Evolutionary conservation across 2,329 filamentous ascomycete genomes (phyloP), one percentile per base, ranked within the genome.

Genomic region (Teratosphaeria nubilosa): DNA sequence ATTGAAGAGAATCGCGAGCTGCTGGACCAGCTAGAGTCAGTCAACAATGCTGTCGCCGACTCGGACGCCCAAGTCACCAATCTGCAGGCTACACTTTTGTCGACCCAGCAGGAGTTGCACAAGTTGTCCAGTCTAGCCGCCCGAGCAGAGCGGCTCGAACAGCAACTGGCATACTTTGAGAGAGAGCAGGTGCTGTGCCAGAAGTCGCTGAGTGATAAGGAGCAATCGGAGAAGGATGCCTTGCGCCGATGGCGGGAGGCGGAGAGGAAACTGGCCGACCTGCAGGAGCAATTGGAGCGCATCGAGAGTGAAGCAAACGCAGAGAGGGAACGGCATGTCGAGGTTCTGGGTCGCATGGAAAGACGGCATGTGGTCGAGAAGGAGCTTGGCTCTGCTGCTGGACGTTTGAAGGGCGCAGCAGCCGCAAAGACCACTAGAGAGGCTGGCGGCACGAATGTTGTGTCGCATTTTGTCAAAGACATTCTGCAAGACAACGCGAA

Each of bases 401-500:
- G 86, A 32, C 82, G 90, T 57, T 78, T 95, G 56, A 94, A 92
- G 73, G 87, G 88, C 10, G 87, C 88, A 13, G 90, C 90, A 2
- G 89, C 87, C 0, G 80, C 81, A 30, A 86, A 84, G 64, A 75
- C 88, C 48, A 80, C 80, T 3, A 79, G 81, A 3, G 79, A 82
- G 31, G 82, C 82, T 64, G 77, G 76, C 58, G 80, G 82, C 10
- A 84, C 79, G 61, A 85, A 79, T 59, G 90, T 95, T 41, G 90
- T 97, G n/a, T 91, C 90, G 22, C 90, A 95, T 69, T 97, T 99
- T 66, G 94, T 99, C 58, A 90, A 91, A 65, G 94, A 97, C 71
- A 88, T 99, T 58, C 78, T 99, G 20, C 87, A 95, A 68, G 94
- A 99, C 72, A 99, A 99, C 69, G 90, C 91, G 10, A 96, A 90